Evolutionary conservation across 2,329 filamentous ascomycete species (phyloP).

Genomic region (Alternaria metachromatica): DNA sequence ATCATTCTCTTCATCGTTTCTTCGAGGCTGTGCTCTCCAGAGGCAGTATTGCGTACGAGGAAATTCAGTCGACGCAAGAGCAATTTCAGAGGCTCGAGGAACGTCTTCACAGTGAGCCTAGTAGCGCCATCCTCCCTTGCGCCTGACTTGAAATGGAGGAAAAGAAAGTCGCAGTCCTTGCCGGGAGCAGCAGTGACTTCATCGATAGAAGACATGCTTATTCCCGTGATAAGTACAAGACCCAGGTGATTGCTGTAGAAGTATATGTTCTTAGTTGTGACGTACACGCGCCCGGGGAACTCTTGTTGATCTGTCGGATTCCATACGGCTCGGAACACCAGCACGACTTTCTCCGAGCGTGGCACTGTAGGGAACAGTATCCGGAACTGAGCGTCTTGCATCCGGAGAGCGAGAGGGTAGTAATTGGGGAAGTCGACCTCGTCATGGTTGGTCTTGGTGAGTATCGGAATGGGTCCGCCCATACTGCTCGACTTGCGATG

Average conservation of each 20-base stretch:
- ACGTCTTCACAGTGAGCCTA: constrained; percentile 87
- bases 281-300: constrained; percentile 84
- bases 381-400: constrained; percentile 92
- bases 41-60: constrained; percentile 79
- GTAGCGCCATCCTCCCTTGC: constrained; percentile 69
- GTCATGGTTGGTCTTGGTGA: constrained; percentile 23
- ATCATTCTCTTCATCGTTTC: constrained; percentile 75
- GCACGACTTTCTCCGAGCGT: constrained; percentile 78
- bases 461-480: constrained; percentile 46
- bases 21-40: constrained; percentile 73
- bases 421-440: constrained; percentile 70
- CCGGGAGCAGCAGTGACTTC: constrained; percentile 92
- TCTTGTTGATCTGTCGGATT: constrained; percentile 76
- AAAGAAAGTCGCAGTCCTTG: constrained; percentile 90
- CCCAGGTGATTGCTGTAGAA: constrained; percentile 97
- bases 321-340: constrained; percentile 95
- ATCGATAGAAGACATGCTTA: constrained; percentile 76
- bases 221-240: constrained; percentile 80
- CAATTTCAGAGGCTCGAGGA: constrained; percentile 83
- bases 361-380: constrained; percentile 85
- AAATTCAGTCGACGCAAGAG: constrained; percentile 85
- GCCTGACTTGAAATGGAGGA: constrained; percentile 75
- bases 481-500: constrained; percentile 66
- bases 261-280: constrained; percentile 86
- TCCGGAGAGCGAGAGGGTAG: constrained; percentile 82